Base-by-base conservation (phyloP, 352 stramenopile species). In the Pythium insidiosum region DNA sequence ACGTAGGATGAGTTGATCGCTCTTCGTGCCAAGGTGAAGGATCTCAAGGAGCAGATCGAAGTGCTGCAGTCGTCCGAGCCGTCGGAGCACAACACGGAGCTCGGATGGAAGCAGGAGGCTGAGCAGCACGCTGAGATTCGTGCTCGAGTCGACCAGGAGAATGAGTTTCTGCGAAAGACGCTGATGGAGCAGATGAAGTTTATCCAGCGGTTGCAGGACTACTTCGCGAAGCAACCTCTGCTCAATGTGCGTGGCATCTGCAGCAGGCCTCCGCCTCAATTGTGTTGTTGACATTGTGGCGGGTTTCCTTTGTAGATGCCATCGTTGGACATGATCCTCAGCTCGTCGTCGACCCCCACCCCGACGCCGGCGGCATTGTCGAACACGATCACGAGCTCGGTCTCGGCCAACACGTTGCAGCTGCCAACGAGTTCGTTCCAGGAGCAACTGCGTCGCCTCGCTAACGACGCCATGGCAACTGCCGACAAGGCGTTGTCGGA, bases 171-270 rank as follows among this genome's bases (percentile, higher is more conserved):
- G 44, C 74, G 81, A 38, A 90, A 90, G 58, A 94, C 81, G 38
- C 50, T 94, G 16, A 94, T 91, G 78, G 81, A 94, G 50, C 81
- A 94, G 71, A 94, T 94, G 81, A 94, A 94, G 65, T 94, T 94
- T 42, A 94, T 94, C 42, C 81, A 94, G 63, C 68, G 78, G 19
- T 66, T 94, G 23, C 81, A 94, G 60, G 81, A 94, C 58, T 94
- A 94, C 57, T 94, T 94, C 51, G 90, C 78, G 30, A 94, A 94
- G 67, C 81, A 94, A 63, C 81, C 81, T 34, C 63, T 94, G 35
- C 71, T 94, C 41, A 94, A 94, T 57, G 65, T 75, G 62, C 22
- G 64, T 62, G 1, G n/a, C n/a, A n/a, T n/a, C n/a, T n/a, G n/a
- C n/a, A n/a, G n/a, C n/a, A n/a, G n/a, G n/a, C n/a, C n/a, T n/a